A percentile compares a stretch with the other conserved stretches of the same genome.
phyloP scores from a whole-genome alignment of 371 early-diverging fungal genomes.

The Thermomucor indicae-seudaticae region DNA sequence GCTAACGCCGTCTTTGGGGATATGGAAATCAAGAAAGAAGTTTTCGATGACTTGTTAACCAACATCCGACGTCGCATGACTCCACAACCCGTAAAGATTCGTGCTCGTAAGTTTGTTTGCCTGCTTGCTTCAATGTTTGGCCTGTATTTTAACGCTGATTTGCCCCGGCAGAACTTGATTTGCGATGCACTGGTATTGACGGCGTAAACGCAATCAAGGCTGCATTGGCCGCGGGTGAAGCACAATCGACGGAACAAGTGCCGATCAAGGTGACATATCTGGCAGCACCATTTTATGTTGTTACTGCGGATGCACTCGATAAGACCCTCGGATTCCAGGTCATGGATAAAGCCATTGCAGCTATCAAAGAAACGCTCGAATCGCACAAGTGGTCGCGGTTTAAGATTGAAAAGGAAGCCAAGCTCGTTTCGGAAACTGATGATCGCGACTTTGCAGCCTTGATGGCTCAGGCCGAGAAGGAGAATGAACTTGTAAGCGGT shows the following conservation, averaged over 20 bases:
- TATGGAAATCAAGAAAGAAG: constrained; percentile 59
- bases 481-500: constrained; percentile 93
- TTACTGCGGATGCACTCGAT: constrained; percentile 86
- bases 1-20: constrained; percentile 87
- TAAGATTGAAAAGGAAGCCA: constrained; percentile 78
- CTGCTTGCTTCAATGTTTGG: too few relatives aligned
- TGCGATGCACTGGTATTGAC: constrained; percentile 94
- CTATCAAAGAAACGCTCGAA: constrained; percentile 79
- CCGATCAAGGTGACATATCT: constrained; percentile 75
- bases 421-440: constrained; percentile 94
- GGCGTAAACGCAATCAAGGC: constrained; percentile 97
- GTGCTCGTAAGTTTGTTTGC: constrained; percentile 76
- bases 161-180: constrained; percentile 79
- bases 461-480: constrained; percentile 90
- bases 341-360: constrained; percentile 85
- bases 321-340: constrained; percentile 82
- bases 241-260: constrained; percentile 76
- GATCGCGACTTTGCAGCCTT: constrained; percentile 92
- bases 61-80: constrained; percentile 91
- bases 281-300: constrained; percentile 95
- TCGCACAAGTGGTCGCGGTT: constrained; percentile 54
- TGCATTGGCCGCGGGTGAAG: constrained; percentile 91
- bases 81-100: constrained; percentile 95
- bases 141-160: too few relatives aligned
- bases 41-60: constrained; percentile 73